phyloP scores from a whole-genome alignment of 129 eudicot genomes.

The Scalesia atractyloides region DNA sequence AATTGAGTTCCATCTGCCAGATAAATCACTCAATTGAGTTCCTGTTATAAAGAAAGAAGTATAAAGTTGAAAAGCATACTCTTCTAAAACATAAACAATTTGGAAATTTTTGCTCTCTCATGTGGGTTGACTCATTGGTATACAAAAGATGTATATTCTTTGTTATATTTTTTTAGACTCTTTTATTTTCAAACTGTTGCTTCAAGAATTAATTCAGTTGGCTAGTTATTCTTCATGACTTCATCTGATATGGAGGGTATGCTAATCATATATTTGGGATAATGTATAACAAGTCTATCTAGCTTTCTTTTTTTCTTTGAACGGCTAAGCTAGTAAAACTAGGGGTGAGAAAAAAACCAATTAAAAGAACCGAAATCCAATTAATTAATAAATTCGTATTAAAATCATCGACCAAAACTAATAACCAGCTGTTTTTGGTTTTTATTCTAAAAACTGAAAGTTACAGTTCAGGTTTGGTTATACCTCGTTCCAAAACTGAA shows the following conservation, averaged over 20 bases:
- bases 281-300: background rate
- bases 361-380: too few species aligned
- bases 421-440: too few species aligned
- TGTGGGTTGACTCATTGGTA: conserved; percentile 26
- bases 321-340: too few species aligned
- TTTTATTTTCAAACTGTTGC: conserved; percentile 14
- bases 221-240: background rate
- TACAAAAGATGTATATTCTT: conserved; percentile 42
- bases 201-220: conserved; percentile 8
- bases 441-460: too few species aligned
- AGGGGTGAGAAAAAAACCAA: too few species aligned
- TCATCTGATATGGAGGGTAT: background rate
- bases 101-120: conserved; percentile 29
- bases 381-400: too few species aligned
- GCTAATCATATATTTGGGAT: background rate
- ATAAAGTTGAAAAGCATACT: conserved; percentile 20
- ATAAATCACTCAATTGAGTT: conserved; percentile 55
- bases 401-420: too few species aligned
- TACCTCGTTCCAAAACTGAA: too few species aligned
- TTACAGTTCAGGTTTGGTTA: too few species aligned
- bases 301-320: too few species aligned
- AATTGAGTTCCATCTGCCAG: conserved; percentile 74
- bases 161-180: conserved; percentile 5
- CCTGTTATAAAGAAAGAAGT: background rate
- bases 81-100: conserved; percentile 14